Conservation (phyloP, 2,329 filamentous ascomycete genomes). For the Alternaria sp. region DNA sequence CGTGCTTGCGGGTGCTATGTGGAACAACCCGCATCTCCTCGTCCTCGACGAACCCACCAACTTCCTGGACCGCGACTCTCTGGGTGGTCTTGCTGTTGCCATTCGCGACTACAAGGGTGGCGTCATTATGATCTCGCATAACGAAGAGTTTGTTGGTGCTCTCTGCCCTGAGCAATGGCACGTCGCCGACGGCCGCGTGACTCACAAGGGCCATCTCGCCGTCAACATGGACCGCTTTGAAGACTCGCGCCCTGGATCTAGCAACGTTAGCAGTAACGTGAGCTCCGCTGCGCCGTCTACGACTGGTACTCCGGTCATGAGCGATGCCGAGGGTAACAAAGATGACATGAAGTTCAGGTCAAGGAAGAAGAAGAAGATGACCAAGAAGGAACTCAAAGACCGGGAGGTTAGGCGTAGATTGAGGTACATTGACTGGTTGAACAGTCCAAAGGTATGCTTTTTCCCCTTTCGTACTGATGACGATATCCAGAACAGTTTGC, state of each 20-base stretch:
- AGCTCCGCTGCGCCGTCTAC: conserved; percentile 52
- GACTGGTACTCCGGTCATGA: conserved; percentile 73
- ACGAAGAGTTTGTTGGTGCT: conserved; percentile 97
- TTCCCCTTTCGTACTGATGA: neutral
- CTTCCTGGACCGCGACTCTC: conserved; percentile 97
- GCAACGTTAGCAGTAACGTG: conserved; percentile 59
- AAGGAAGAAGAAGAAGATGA: conserved; percentile 99
- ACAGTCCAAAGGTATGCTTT: conserved; percentile 66
- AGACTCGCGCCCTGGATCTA: conserved; percentile 73
- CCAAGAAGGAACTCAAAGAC: conserved; percentile 95
- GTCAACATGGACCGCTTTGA: conserved; percentile 85
- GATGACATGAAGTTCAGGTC: conserved; percentile 85
- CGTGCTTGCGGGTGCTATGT: conserved; percentile 94
- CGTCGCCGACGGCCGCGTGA: conserved; percentile 85
- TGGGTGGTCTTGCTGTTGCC: conserved; percentile 94
- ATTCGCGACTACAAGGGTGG: conserved; percentile 98
- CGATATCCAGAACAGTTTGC: conserved; percentile 9
- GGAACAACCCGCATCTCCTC: conserved; percentile 98
- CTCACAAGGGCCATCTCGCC: conserved; percentile 79
- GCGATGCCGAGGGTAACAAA: conserved; percentile 80
- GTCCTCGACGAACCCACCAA: conserved; percentile 99
- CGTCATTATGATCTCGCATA: conserved; percentile 99
- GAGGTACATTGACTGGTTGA: conserved; percentile 81
- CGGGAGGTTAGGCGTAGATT: conserved; percentile 84
- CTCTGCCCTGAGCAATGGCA: conserved; percentile 97